Evolutionary conservation across 179 eudicot species (phyloP).

Genomic region (Beta macrorhiza): DNA sequence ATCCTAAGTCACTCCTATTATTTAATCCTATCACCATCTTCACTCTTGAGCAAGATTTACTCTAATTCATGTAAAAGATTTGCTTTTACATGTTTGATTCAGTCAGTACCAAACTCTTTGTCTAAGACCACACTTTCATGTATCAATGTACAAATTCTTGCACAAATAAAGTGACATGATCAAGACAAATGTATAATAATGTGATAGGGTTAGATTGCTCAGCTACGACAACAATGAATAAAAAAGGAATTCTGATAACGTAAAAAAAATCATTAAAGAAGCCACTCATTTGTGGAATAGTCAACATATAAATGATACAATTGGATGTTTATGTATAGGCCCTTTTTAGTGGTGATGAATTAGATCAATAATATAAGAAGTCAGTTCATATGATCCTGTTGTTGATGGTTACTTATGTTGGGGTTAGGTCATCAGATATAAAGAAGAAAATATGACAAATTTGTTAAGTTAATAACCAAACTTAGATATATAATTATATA

Average conservation of each 20-base stretch:
- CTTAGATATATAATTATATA: neutral
- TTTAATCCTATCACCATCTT: too few species aligned
- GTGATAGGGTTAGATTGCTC: neutral
- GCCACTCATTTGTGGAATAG: neutral
- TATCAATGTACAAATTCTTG: neutral
- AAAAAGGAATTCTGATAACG: neutral
- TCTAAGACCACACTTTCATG: neutral
- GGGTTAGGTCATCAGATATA: neutral
- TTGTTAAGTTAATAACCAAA: neutral
- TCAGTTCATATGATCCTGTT: neutral
- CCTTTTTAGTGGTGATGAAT: neutral
- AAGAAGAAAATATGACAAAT: neutral
- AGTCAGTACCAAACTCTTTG: too few species aligned
- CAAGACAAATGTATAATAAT: neutral
- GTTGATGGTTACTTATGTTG: neutral
- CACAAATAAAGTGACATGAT: neutral
- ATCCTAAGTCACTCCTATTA: too few species aligned
- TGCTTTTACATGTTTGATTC: too few species aligned
- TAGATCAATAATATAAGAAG: neutral
- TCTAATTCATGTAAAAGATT: too few species aligned
- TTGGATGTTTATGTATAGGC: constrained; percentile 7
- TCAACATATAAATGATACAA: constrained; percentile 11
- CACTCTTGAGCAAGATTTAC: too few species aligned
- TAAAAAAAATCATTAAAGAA: neutral
- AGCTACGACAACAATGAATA: neutral